Evolutionary conservation across 2,329 filamentous ascomycete species (phyloP), one percentile per base, ranked within the genome.

Genomic region (Nigrograna mackinnonii): DNA sequence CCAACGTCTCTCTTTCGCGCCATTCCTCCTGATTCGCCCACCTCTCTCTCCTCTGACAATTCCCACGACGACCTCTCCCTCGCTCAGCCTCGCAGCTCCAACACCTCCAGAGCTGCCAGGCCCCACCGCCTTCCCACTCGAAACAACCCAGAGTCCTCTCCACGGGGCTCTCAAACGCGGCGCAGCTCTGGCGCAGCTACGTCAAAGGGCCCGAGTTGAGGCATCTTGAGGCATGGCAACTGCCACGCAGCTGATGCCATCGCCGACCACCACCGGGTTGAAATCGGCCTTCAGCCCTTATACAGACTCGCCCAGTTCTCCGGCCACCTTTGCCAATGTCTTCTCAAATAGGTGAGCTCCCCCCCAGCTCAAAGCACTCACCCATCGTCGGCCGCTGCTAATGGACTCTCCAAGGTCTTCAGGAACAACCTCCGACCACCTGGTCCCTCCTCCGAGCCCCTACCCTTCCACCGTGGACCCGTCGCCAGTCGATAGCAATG

Each of bases 401-500:
- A 67, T 64, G 62, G 50, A 54, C 39, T 52, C 50, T 33, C 52
- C 37, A 56, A 72, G 74, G 57, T 69, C 73, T 39, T 73, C 71
- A 43, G 64, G 75, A 70, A 58, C 62, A 39, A 49, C 60, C n/a
- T 69, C 64, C 43, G 73, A 76, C 58, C 72, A 73, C 54, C 68
- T 78, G 38, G 62, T 71, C 33, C 74, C 73, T 30, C 74, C 72
- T 26, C 67, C 70, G 13, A 76, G 72, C 49, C 75, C 74, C 21
- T 86, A 75, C 68, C 80, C 63, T 79, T 83, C 69, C 78, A 86
- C 48, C 52, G 85, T 91, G 39, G 88, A 89, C 30, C 89, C 89
- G 7, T 92, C 89, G 14, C 89, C 89, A 6, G 88, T 92, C 18
- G 91, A 90, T 37, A 94, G 89, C 28, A 91, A 88, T 63, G 87